A percentile compares a stretch with the other conserved stretches of the same genome.
These are phyloP conservation scores for Keithomyces neogunnii DNA, from an alignment of 2,329 filamentous ascomycete species.

Conservation along the genomic window DNA sequence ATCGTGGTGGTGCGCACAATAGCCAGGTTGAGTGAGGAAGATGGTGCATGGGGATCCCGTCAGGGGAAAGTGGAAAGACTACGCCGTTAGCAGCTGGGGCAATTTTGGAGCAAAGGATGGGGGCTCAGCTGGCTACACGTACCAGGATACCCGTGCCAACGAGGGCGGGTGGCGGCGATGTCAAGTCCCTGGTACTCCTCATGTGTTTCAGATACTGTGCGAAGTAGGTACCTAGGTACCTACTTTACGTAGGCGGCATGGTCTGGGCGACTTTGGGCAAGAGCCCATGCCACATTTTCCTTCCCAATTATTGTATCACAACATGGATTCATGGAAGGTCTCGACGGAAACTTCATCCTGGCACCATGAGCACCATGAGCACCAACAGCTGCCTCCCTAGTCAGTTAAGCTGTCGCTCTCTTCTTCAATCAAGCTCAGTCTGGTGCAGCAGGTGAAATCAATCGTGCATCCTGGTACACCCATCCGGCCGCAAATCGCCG, in stretches of 20 bases:
- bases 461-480: too few species aligned
- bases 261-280: not conserved
- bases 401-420: not conserved
- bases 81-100: not conserved
- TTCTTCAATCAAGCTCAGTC: not conserved
- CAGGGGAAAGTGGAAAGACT: slow-evolving; percentile 3
- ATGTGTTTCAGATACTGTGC: slow-evolving; percentile 2
- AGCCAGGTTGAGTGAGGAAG: not conserved
- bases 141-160: not conserved
- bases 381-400: not conserved
- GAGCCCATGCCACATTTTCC: too few species aligned
- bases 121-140: not conserved
- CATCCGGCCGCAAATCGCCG: too few species aligned
- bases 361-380: not conserved
- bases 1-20: not conserved
- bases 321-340: too few species aligned
- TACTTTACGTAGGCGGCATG: not conserved
- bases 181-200: not conserved
- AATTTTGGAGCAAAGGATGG: not conserved
- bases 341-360: not conserved
- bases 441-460: too few species aligned
- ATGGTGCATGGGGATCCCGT: slow-evolving; percentile 1
- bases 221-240: not conserved
- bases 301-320: too few species aligned
- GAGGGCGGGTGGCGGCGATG: not conserved